Evolutionary conservation across 805 yeast genomes (phyloP).

Genomic region (Kazachstania viticola): DNA sequence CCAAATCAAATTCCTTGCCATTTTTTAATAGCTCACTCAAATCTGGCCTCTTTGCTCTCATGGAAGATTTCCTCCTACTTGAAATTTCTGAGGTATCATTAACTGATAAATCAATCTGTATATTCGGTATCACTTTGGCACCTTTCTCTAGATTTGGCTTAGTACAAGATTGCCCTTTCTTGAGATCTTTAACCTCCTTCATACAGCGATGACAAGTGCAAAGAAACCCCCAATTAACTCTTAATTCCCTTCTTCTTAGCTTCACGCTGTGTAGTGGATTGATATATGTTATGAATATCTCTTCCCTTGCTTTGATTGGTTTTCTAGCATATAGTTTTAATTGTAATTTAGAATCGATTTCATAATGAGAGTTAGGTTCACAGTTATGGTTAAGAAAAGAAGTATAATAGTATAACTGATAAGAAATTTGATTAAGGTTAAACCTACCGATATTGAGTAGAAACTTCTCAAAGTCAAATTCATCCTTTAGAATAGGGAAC

Average conservation of each 20-base stretch:
- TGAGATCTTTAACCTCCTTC: conserved; percentile 28
- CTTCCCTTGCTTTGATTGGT: conserved; percentile 52
- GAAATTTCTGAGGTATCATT: neutral
- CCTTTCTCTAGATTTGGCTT: neutral
- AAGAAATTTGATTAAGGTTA: conserved; percentile 62
- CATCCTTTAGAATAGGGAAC: conserved; percentile 29
- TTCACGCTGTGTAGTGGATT: conserved; percentile 51
- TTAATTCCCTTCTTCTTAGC: conserved; percentile 50
- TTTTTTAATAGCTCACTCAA: conserved; percentile 37
- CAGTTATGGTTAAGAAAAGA: conserved; percentile 72
- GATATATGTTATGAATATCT: conserved; percentile 58
- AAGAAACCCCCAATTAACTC: conserved; percentile 71
- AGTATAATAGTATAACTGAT: conserved; percentile 47
- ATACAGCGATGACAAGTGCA: conserved; percentile 61
- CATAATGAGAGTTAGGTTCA: conserved; percentile 54
- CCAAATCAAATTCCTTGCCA: conserved; percentile 38
- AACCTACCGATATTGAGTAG: conserved; percentile 56
- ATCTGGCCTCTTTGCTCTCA: conserved; percentile 27
- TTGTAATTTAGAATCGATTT: conserved; percentile 34
- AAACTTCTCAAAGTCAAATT: conserved; percentile 40
- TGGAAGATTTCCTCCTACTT: conserved; percentile 22
- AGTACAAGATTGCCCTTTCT: neutral
- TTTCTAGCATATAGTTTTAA: conserved; percentile 49
- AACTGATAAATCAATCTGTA: neutral
- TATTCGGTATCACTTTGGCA: too few relatives aligned